Evolutionary conservation across 441 rosid genomes (phyloP).

Genomic region (Capsella rubella): DNA sequence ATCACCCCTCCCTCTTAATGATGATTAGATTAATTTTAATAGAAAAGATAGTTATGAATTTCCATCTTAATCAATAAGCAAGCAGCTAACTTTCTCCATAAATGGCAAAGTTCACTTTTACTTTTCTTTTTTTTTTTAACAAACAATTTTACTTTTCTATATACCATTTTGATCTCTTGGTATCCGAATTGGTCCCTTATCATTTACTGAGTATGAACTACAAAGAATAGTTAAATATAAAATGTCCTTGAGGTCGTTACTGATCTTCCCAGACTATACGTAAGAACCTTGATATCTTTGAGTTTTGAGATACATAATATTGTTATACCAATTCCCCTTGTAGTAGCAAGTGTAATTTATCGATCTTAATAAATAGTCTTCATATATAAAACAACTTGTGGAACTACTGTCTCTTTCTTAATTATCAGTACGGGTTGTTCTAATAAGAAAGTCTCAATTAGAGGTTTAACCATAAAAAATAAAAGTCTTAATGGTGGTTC

Average conservation of each 20-base stretch:
- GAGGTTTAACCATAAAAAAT: constrained; percentile 22
- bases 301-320: constrained; percentile 1
- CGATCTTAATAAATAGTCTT: background rate
- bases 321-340: background rate
- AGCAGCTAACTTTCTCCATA: too few species aligned
- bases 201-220: too few species aligned
- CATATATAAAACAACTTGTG: background rate
- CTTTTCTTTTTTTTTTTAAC: too few species aligned
- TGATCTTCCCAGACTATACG: background rate
- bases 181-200: too few species aligned
- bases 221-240: background rate
- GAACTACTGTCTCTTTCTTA: constrained; percentile 24
- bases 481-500: constrained; percentile 34
- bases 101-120: too few species aligned
- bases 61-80: too few species aligned
- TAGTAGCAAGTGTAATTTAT: background rate
- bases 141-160: too few species aligned
- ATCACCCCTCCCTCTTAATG: too few species aligned
- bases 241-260: background rate
- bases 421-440: background rate
- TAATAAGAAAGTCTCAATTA: constrained; percentile 27
- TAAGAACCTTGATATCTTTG: constrained; percentile 7
- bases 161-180: too few species aligned
- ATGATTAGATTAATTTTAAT: too few species aligned
- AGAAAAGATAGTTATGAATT: too few species aligned